Conservation (phyloP, 805 yeast genomes). For the Pichia exigua region DNA sequence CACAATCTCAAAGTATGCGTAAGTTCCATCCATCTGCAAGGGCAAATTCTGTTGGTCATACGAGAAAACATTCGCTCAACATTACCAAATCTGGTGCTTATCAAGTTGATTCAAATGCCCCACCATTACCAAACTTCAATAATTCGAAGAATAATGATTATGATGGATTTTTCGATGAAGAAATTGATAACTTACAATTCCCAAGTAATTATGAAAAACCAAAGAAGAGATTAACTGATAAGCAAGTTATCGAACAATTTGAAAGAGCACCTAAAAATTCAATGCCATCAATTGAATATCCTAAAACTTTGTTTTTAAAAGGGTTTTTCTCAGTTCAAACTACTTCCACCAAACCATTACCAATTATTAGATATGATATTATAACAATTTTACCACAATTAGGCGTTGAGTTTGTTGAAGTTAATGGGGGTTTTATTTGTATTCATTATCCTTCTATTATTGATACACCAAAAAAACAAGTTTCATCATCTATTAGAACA, state of each 20-base stretch:
- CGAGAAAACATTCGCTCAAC: conserved; percentile 52
- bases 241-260: conserved; percentile 35
- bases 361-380: conserved; percentile 78
- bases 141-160: conserved; percentile 34
- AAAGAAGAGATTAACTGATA: conserved; percentile 35
- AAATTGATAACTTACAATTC: conserved; percentile 29
- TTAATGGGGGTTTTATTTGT: conserved; percentile 90
- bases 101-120: conserved; percentile 25
- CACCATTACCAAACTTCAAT: conserved; percentile 36
- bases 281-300: conserved; percentile 93
- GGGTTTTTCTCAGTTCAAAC: conserved; percentile 94
- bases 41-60: conserved; percentile 82
- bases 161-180: conserved; percentile 52
- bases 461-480: conserved; percentile 5
- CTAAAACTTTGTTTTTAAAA: conserved; percentile 81
- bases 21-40: conserved; percentile 73
- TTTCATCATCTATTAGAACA: neutral
- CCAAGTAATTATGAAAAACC: conserved; percentile 21
- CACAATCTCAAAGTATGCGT: conserved; percentile 5
- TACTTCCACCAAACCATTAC: conserved; percentile 86
- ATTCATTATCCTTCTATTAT: conserved; percentile 50
- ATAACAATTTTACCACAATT: conserved; percentile 67
- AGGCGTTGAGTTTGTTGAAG: conserved; percentile 80
- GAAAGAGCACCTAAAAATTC: conserved; percentile 60
- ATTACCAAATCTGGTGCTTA: conserved; percentile 16